Conservation (phyloP, 2,329 filamentous ascomycete species). For the Monilinia fructicola region DNA sequence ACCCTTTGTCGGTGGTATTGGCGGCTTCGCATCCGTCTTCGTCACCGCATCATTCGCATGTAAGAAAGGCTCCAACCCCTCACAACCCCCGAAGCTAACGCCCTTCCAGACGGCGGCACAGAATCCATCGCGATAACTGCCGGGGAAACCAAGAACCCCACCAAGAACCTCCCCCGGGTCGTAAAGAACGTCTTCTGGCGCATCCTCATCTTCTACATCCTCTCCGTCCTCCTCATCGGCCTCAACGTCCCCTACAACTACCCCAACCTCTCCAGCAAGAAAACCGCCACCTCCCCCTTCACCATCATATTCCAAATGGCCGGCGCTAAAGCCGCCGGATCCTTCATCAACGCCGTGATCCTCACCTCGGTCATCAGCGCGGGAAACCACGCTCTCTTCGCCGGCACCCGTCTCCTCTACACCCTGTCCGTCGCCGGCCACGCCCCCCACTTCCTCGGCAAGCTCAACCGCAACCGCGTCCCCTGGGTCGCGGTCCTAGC, state of each 20-base stretch:
- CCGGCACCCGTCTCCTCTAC: conserved; percentile 56
- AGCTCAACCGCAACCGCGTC: conserved; percentile 50
- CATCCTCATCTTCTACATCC: conserved; percentile 48
- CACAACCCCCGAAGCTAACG: conserved; percentile 4
- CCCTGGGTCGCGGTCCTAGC: conserved; percentile 56
- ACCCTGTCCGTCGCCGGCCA: conserved; percentile 54
- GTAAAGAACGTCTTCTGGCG: conserved; percentile 67
- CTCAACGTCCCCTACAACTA: conserved; percentile 59
- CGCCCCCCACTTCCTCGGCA: conserved; percentile 55
- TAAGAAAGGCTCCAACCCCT: conserved; percentile 37
- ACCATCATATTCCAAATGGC: conserved; percentile 62
- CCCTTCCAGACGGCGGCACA: conserved; percentile 52
- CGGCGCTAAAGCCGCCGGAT: conserved; percentile 54
- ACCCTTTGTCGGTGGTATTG: conserved; percentile 64
- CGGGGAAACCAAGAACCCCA: conserved; percentile 63
- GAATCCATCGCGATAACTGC: conserved; percentile 66
- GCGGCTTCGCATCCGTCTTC: conserved; percentile 64
- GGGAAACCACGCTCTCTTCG: conserved; percentile 59
- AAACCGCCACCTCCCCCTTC: conserved; percentile 53
- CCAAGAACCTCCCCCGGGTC: conserved; percentile 59
- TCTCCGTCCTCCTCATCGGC: conserved; percentile 55
- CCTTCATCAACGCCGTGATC: conserved; percentile 61
- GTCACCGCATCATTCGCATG: conserved; percentile 61
- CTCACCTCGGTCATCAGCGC: conserved; percentile 59
- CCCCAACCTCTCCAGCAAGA: conserved; percentile 45